phyloP scores from a whole-genome alignment of 768 basidiomycete genomes.

The Mycena polygramma region DNA sequence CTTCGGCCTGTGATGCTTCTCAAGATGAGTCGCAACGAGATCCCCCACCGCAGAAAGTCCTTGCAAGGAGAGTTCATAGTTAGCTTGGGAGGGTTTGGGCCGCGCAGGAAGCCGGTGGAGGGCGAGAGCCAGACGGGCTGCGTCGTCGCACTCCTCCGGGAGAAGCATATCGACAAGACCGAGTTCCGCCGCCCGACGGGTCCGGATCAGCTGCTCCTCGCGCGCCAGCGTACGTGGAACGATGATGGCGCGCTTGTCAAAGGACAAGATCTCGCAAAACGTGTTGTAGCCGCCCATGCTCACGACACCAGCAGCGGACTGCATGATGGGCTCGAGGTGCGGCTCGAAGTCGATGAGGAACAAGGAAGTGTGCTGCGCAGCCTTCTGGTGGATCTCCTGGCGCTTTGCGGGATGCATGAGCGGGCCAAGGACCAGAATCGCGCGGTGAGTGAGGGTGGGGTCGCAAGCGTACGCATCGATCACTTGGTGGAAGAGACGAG shows the following conservation, averaged over 20 bases:
- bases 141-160: conserved; percentile 23
- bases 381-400: conserved; percentile 21
- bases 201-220: conserved; percentile 26
- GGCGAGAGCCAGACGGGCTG: not conserved
- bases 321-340: conserved; percentile 22
- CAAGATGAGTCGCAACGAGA: conserved; percentile 5
- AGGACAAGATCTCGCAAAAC: conserved; percentile 29
- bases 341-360: conserved; percentile 23
- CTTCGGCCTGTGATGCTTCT: not conserved
- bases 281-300: conserved; percentile 31
- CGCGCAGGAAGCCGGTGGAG: conserved; percentile 11
- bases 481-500: conserved; percentile 23
- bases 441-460: conserved; percentile 3
- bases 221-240: conserved; percentile 29
- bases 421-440: conserved; percentile 23
- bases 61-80: conserved; percentile 6
- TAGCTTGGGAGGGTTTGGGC: conserved; percentile 21
- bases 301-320: conserved; percentile 22
- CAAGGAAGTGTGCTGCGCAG: conserved; percentile 1
- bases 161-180: conserved; percentile 28
- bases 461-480: conserved; percentile 24
- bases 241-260: conserved; percentile 29
- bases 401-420: conserved; percentile 21
- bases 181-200: conserved; percentile 20
- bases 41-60: conserved; percentile 10